Conservation (phyloP, 495 filamentous ascomycete species). For the Penicillium canariense region DNA sequence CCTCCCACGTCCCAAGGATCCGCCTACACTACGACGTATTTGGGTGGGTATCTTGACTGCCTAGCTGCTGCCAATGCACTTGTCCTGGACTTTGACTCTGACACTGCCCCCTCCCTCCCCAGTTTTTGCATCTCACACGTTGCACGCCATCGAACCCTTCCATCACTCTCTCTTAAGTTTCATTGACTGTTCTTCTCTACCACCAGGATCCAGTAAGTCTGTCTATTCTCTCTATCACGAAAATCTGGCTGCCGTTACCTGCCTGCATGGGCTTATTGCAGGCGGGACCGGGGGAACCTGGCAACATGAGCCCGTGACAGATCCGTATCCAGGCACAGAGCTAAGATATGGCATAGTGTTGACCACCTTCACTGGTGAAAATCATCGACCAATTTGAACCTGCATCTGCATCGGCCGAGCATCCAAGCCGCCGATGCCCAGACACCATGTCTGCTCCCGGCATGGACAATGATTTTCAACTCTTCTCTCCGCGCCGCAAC, state of each 20-base stretch:
- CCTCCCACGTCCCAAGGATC: conserved; percentile 10
- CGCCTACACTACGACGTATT: conserved; percentile 15
- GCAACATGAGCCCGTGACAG: background rate
- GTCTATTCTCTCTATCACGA: background rate
- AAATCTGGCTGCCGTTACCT: background rate
- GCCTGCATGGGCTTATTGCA: too few relatives aligned
- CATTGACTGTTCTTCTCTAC: background rate
- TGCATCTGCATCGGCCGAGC: conserved; percentile 5
- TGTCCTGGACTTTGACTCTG: conserved; percentile 9
- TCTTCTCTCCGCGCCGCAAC: conserved; percentile 35
- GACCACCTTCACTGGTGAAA: background rate
- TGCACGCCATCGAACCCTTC: background rate
- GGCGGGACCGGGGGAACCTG: background rate
- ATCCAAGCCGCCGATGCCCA: conserved; percentile 17
- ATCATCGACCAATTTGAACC: conserved; percentile 2
- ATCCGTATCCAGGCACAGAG: background rate
- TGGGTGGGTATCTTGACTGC: conserved; percentile 22
- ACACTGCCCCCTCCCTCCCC: conserved; percentile 19
- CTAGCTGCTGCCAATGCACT: conserved; percentile 12
- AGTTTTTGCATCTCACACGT: conserved; percentile 12
- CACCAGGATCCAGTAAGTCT: conserved; percentile 14
- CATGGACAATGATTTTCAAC: conserved; percentile 43
- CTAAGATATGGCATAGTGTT: conserved; percentile 12
- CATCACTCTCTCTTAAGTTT: background rate
- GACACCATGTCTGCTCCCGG: conserved; percentile 24